Base-by-base conservation (phyloP, 1,139 yeast species). In the Kodamaea ohmeri region DNA sequence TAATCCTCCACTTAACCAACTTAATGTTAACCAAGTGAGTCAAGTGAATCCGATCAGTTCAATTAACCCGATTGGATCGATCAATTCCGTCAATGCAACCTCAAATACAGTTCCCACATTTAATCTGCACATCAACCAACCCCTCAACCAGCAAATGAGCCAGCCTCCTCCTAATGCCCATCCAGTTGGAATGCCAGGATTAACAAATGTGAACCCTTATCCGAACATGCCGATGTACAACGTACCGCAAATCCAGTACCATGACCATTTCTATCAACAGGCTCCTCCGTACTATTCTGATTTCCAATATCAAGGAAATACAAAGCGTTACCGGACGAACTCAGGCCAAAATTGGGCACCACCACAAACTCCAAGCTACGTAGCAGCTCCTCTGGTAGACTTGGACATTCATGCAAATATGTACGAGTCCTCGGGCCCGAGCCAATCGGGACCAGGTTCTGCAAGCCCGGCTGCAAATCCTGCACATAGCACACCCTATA, bases 241-340 rank as follows among this genome's bases (percentile, higher is more conserved):
- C 37, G 39, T 46, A 43, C 42, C 45, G 8, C 50, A 47, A 36
- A 33, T 33, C 16, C 49, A 44, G 22, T 42, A 34, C 26, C 34
- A 31, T 14, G 34, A 31, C 26, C 34, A 31, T 13, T 31, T 21
- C 12, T 21, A 31, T 17, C 32, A 18, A 11, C 32, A 29, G 16
- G n/a, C 19, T 5, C 43, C 41, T 20, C 43, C 41, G 3, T 36
- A 41, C n/a, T 42, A 34, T 28, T 18, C 36, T 13, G 45, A 40
- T 19, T 32, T 35, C 15, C 9, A 13, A 7, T 9, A 15, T 17
- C 24, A 14, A 6, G 25, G 8, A 13, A 21, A 35, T 17, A 39
- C 36, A 27, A 39, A 39, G 30, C 32, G 42, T 15, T 39, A 29
- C 30, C 24, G 36, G 12, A n/a, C n/a, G n/a, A n/a, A n/a, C n/a